A percentile compares a stretch with the other conserved stretches of the same genome.
Conservation (phyloP, 1,284 basidiomycete genomes). For the Ceraceosorus guamensis region DNA sequence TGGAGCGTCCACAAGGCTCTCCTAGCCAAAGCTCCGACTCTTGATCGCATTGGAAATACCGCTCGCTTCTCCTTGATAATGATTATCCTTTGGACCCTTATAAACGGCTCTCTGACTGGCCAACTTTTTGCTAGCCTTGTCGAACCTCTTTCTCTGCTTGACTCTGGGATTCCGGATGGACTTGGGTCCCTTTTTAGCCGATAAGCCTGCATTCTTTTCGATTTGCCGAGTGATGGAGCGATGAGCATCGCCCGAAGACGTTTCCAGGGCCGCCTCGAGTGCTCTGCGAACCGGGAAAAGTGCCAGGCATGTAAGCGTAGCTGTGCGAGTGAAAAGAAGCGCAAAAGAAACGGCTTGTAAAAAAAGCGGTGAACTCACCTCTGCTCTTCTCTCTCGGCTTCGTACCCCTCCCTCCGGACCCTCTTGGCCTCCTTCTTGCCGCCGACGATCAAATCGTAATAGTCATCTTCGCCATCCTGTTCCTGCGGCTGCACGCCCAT, state of each 20-base stretch:
- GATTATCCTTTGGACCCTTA: conserved; percentile 45
- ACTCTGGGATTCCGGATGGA: conserved; percentile 44
- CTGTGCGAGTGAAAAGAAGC: too few relatives aligned
- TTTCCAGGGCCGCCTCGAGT: conserved; percentile 22
- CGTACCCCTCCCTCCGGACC: conserved; percentile 40
- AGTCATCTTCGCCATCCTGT: conserved; percentile 33
- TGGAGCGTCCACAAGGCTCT: too few relatives aligned
- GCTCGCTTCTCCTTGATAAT: conserved; percentile 42
- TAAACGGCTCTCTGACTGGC: conserved; percentile 39
- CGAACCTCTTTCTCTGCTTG: conserved; percentile 46
- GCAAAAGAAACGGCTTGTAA: not conserved
- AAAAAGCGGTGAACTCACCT: conserved; percentile 9
- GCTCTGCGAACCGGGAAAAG: too few relatives aligned
- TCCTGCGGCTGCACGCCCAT: conserved; percentile 26
- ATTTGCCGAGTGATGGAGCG: conserved; percentile 42
- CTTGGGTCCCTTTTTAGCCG: conserved; percentile 35
- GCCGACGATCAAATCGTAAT: conserved; percentile 41
- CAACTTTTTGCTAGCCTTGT: conserved; percentile 46
- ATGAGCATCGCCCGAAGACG: conserved; percentile 26
- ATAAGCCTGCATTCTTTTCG: conserved; percentile 46
- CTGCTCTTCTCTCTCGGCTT: conserved; percentile 29
- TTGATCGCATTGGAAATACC: conserved; percentile 46
- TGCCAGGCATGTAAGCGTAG: too few relatives aligned
- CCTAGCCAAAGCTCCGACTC: conserved; percentile 37
- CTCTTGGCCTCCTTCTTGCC: conserved; percentile 25